phyloP scores from a whole-genome alignment of 192 early-diverging fungal species.

The Linnemannia schmuckeri region DNA sequence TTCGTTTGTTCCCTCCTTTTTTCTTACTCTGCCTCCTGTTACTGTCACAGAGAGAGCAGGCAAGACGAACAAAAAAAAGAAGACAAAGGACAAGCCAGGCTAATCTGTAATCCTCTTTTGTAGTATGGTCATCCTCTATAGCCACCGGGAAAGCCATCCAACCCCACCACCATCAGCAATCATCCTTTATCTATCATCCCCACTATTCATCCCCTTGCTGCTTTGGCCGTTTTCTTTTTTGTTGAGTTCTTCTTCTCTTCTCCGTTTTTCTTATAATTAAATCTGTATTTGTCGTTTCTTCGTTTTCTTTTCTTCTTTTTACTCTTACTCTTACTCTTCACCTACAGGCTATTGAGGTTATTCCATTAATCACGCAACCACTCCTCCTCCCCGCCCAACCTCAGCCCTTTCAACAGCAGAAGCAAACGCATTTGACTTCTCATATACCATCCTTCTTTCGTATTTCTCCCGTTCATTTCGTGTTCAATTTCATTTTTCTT shows the following conservation, averaged over 20 bases:
- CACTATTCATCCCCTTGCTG: not conserved
- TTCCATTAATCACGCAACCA: too few relatives aligned
- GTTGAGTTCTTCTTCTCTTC: not conserved
- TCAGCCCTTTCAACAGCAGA: too few relatives aligned
- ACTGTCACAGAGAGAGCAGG: not conserved
- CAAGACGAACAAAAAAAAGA: not conserved
- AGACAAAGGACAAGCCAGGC: not conserved
- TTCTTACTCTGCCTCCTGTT: constrained; percentile 5
- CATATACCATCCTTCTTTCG: not conserved
- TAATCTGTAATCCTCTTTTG: not conserved
- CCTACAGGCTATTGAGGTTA: not conserved
- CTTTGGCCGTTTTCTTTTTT: constrained; percentile 8
- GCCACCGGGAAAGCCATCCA: not conserved
- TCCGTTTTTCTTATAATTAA: not conserved
- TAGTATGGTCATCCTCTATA: not conserved
- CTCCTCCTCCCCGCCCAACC: too few relatives aligned
- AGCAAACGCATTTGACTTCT: too few relatives aligned
- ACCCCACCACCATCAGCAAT: not conserved
- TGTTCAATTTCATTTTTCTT: not conserved
- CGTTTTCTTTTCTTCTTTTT: not conserved
- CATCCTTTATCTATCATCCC: not conserved
- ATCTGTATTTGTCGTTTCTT: not conserved
- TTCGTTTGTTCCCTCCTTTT: not conserved
- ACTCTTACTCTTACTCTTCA: not conserved
- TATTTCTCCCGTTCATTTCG: not conserved